Conservation (phyloP, 805 yeast genomes). For the Candida coquimbonensis region DNA sequence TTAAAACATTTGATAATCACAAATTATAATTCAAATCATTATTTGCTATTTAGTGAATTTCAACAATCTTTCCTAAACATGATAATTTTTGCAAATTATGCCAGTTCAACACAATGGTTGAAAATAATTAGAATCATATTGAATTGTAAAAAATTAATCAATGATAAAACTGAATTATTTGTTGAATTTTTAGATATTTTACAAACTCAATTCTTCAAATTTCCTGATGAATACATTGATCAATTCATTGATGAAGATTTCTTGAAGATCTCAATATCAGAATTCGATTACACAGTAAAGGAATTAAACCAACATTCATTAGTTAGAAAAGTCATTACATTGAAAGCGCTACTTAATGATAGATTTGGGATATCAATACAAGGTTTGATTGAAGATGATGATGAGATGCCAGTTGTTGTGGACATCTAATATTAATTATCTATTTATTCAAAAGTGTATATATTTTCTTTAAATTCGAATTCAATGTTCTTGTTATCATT, state of each 20-base stretch:
- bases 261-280: conserved; percentile 14
- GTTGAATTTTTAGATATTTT: conserved; percentile 27
- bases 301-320: conserved; percentile 14
- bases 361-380: conserved; percentile 15
- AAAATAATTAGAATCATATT: conserved; percentile 38
- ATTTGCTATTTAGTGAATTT: conserved; percentile 42
- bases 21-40: conserved; percentile 24
- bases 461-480: conserved; percentile 17
- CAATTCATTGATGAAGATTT: conserved; percentile 24
- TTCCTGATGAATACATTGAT: conserved; percentile 38
- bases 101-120: conserved; percentile 62
- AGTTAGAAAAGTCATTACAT: conserved; percentile 9
- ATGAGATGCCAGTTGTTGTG: conserved; percentile 21
- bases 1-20: conserved; percentile 28
- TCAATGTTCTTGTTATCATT: conserved; percentile 2
- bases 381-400: conserved; percentile 19
- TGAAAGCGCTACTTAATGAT: conserved; percentile 10
- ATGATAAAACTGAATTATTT: conserved; percentile 22
- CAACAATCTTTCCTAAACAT: conserved; percentile 44
- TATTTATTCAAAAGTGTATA: conserved; percentile 8
- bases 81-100: conserved; percentile 52
- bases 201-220: conserved; percentile 29
- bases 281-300: conserved; percentile 21
- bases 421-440: neutral
- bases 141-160: conserved; percentile 27